Conservation (phyloP, 2,329 filamentous ascomycete genomes). For the Rhinocladiella mackenziei region DNA sequence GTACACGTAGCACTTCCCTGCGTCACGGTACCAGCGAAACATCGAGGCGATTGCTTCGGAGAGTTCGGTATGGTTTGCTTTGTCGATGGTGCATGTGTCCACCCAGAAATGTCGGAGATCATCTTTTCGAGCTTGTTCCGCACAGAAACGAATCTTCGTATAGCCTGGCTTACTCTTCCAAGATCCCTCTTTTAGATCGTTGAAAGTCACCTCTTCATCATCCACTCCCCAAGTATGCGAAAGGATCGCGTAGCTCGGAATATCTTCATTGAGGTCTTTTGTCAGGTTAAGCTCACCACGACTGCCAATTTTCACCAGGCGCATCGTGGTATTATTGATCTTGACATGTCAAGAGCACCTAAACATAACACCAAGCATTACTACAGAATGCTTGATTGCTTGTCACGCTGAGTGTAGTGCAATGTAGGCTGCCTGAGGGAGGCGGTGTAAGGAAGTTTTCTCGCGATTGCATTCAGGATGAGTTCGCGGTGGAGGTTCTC, state of each 20-base stretch:
- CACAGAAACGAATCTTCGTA: not conserved
- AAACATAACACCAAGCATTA: too few relatives aligned
- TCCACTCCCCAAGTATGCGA: not conserved
- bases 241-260: not conserved
- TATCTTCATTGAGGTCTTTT: too few relatives aligned
- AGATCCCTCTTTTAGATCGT: not conserved
- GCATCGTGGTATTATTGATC: too few relatives aligned
- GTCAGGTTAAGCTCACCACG: too few relatives aligned
- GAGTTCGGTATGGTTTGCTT: slow-evolving; percentile 23
- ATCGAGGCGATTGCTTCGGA: slow-evolving; percentile 28
- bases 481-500: too few relatives aligned
- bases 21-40: slow-evolving; percentile 29
- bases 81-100: slow-evolving; percentile 31
- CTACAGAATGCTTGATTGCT: too few relatives aligned
- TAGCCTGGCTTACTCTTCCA: not conserved
- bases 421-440: too few relatives aligned
- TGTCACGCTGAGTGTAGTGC: too few relatives aligned
- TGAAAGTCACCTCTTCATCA: not conserved
- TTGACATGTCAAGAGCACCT: too few relatives aligned
- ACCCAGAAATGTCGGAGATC: slow-evolving; percentile 28
- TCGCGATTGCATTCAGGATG: too few relatives aligned
- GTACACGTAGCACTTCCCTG: slow-evolving; percentile 15
- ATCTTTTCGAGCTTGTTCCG: not conserved
- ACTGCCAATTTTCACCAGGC: too few relatives aligned
- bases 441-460: too few relatives aligned